Percentiles rank a stretch among this genome's conserved stretches.
Conservation (phyloP, 2,329 filamentous ascomycete species). For the Penicillium sp. region DNA sequence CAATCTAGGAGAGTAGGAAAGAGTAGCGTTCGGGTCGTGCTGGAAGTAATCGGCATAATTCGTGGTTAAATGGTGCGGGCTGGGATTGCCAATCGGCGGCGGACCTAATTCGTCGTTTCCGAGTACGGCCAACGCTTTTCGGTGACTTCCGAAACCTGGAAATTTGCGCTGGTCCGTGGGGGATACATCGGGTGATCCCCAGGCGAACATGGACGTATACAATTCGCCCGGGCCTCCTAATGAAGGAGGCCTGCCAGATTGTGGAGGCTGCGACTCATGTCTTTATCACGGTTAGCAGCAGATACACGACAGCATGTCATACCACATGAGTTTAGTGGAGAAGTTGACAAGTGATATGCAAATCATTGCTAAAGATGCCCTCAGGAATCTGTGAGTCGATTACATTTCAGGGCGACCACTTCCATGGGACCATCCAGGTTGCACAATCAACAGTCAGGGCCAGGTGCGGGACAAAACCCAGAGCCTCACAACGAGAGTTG, state of each 20-base stretch:
- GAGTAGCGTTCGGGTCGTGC: conserved; percentile 37
- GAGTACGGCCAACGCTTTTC: conserved; percentile 40
- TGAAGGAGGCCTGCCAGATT: conserved; percentile 18
- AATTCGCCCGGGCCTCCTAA: conserved; percentile 31
- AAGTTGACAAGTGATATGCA: background rate
- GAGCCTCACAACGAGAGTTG: background rate
- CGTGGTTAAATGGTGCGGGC: conserved; percentile 29
- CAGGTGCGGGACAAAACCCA: background rate
- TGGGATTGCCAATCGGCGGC: conserved; percentile 28
- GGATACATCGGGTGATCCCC: conserved; percentile 43
- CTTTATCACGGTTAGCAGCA: conserved; percentile 27
- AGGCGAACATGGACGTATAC: conserved; percentile 39
- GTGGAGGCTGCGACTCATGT: conserved; percentile 27
- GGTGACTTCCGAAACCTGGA: conserved; percentile 39
- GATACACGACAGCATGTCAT: background rate
- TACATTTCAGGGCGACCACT: background rate
- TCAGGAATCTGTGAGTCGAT: too few relatives aligned
- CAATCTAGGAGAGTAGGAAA: conserved; percentile 34
- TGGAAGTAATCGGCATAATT: conserved; percentile 27
- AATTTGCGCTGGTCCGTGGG: conserved; percentile 43
- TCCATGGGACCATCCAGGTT: background rate
- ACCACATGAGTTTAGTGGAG: background rate
- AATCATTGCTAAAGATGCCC: background rate
- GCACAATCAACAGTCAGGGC: too few relatives aligned
- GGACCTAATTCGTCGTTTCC: conserved; percentile 35